Evolutionary conservation across 225 moss, liverwort and hornwort species (phyloP).

Genomic region (Climacium dendroides): DNA sequence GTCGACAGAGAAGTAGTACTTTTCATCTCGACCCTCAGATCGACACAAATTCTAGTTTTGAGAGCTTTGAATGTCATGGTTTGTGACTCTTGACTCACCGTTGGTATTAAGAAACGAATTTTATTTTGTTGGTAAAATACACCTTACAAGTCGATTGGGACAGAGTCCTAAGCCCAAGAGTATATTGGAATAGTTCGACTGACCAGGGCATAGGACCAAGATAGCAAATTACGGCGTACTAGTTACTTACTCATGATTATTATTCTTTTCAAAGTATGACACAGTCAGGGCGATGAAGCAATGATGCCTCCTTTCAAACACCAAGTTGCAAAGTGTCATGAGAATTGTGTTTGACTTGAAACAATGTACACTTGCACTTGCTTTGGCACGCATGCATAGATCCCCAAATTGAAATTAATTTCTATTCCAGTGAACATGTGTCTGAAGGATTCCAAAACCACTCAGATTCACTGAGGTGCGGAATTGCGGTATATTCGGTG

Average conservation of each 20-base stretch:
- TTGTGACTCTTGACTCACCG: neutral
- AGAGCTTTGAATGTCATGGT: neutral
- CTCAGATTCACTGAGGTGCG: neutral
- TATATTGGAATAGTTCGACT: neutral
- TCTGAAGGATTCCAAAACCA: neutral
- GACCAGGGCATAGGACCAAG: neutral
- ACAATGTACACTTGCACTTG: neutral
- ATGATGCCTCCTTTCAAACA: neutral
- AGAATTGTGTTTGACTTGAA: neutral
- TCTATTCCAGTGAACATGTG: neutral
- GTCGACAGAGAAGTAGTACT: neutral
- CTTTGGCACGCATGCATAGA: neutral
- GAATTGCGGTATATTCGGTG: neutral
- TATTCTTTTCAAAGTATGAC: neutral
- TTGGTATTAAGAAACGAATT: too few species aligned
- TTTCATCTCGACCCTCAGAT: neutral
- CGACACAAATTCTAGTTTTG: neutral
- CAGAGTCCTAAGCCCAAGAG: neutral
- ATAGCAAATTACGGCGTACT: neutral
- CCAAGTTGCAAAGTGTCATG: neutral
- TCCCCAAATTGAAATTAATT: neutral
- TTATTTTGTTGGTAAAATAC: neutral
- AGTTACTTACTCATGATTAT: neutral
- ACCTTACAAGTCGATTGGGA: neutral
- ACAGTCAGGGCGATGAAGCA: neutral